Conservation (phyloP, 202 grass and related monocot genomes). For the Zoysia matrella region DNA sequence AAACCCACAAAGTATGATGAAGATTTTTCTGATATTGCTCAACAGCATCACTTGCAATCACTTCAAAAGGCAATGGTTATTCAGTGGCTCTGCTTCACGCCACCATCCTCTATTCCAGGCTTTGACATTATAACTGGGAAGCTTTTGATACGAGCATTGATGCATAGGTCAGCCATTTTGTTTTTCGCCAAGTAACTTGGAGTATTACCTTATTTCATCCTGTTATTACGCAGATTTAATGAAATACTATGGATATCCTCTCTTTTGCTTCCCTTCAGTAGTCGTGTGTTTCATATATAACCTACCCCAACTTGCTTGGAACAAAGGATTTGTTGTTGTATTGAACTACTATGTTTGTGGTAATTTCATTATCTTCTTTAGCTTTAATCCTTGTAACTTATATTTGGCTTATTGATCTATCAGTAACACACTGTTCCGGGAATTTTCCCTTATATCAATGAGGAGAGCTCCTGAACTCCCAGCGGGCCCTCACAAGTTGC, state of each 20-base stretch:
- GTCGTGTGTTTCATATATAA: not conserved
- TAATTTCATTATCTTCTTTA: not conserved
- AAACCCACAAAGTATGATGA: conserved; percentile 60
- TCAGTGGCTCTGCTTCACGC: conserved; percentile 96
- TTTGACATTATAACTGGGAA: conserved; percentile 77
- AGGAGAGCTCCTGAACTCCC: conserved; percentile 88
- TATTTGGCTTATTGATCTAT: conserved; percentile 50
- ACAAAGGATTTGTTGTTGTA: not conserved
- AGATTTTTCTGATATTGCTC: conserved; percentile 73
- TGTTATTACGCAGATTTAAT: conserved; percentile 27
- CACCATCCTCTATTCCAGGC: conserved; percentile 75
- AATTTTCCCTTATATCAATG: conserved; percentile 95
- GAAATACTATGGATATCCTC: not conserved
- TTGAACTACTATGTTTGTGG: not conserved
- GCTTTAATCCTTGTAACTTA: conserved; percentile 21
- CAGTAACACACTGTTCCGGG: conserved; percentile 93
- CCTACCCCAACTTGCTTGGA: not conserved
- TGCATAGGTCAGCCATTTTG: conserved; percentile 68
- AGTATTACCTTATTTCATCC: conserved; percentile 19
- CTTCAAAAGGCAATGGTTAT: conserved; percentile 95
- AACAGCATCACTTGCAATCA: conserved; percentile 81
- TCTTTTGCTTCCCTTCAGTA: not conserved
- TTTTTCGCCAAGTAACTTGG: conserved; percentile 32
- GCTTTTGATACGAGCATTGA: conserved; percentile 84
- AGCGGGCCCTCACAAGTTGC: conserved; percentile 89